Percentiles rank a stretch among this genome's conserved stretches.
Evolutionary conservation across 2,329 filamentous ascomycete species (phyloP).

Genomic region (Emericellopsis cladophorae): DNA sequence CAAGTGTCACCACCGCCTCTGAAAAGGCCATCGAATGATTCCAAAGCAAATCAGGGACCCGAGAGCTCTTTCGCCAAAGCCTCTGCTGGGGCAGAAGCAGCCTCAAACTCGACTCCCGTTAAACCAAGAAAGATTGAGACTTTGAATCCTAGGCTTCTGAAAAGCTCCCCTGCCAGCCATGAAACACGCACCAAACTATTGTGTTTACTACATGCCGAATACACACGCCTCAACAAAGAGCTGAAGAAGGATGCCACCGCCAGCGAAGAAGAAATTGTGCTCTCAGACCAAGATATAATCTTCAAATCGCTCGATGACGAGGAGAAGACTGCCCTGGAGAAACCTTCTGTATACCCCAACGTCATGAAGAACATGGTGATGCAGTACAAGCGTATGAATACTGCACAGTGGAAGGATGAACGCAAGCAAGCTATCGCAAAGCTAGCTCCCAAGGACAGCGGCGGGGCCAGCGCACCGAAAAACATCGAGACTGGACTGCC

Average conservation of each 20-base stretch:
- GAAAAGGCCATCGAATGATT: not conserved
- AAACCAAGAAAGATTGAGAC: conserved; percentile 23
- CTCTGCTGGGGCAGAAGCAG: not conserved
- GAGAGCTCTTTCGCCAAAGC: not conserved
- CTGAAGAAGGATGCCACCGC: conserved; percentile 35
- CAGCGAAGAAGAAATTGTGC: conserved; percentile 35
- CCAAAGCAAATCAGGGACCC: not conserved
- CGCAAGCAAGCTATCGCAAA: conserved; percentile 20
- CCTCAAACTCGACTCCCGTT: not conserved
- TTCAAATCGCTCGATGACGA: conserved; percentile 64
- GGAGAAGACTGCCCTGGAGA: conserved; percentile 56
- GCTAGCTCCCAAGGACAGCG: not conserved
- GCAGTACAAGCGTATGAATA: conserved; percentile 61
- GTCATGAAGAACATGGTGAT: conserved; percentile 73
- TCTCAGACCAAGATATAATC: conserved; percentile 56
- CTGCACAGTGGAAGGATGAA: conserved; percentile 59
- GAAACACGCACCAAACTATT: conserved; percentile 44
- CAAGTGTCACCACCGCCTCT: conserved; percentile 21
- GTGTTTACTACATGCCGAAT: conserved; percentile 51
- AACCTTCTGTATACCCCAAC: conserved; percentile 64
- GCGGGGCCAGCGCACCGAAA: conserved; percentile 27
- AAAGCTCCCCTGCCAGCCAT: conserved; percentile 42
- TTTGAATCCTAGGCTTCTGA: conserved; percentile 56
- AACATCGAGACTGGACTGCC: conserved; percentile 59
- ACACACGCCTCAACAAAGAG: conserved; percentile 53